These are phyloP conservation scores for Acacia confusa DNA, from an alignment of 306 rosid genomes.

Conservation along the genomic window DNA sequence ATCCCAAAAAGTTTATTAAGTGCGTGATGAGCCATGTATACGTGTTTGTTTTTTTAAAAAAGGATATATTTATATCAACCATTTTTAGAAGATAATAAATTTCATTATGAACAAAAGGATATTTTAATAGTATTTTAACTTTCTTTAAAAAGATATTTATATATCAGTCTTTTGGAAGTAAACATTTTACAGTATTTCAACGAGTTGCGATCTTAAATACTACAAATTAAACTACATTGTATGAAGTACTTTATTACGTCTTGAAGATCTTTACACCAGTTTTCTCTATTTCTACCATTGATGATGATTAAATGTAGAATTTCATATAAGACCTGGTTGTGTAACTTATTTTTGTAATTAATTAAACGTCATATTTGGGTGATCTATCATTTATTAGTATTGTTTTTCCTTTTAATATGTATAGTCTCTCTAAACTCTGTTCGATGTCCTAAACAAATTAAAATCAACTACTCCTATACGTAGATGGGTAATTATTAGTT, in stretches of 20 bases:
- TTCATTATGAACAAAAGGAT: too few species aligned
- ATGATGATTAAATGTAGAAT: neutral
- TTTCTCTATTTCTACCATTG: neutral
- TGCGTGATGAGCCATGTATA: too few species aligned
- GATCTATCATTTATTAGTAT: neutral
- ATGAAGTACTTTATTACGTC: neutral
- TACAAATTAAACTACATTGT: neutral
- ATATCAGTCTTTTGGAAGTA: neutral
- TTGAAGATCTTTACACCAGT: neutral
- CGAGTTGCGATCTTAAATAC: neutral
- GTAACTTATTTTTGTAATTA: neutral
- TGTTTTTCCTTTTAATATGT: too few species aligned
- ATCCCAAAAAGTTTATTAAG: too few species aligned
- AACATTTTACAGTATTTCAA: neutral
- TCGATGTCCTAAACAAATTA: neutral
- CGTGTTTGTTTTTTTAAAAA: too few species aligned
- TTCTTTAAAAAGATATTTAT: neutral
- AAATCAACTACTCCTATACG: neutral
- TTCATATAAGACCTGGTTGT: neutral
- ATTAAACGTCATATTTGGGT: neutral
- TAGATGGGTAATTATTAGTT: too few species aligned
- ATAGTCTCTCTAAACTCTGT: neutral
- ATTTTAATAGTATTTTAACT: too few species aligned
- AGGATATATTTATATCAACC: too few species aligned
- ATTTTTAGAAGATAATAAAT: too few species aligned